Evolutionary conservation across 805 yeast genomes (phyloP).

Genomic region (Suhomyces prunicola): DNA sequence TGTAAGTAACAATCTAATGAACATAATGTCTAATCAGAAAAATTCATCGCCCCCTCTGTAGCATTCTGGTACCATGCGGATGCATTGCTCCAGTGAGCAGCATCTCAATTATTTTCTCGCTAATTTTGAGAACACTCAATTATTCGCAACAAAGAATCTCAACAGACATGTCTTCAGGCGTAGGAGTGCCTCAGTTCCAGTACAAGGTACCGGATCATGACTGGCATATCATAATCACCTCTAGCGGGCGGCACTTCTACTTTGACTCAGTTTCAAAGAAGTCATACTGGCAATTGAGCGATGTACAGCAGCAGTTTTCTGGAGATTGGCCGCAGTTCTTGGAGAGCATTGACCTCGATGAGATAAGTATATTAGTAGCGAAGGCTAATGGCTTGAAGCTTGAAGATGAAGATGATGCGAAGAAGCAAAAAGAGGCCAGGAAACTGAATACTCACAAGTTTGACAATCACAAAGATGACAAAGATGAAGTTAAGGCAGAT

Average conservation of each 20-base stretch:
- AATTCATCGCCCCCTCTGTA: background rate
- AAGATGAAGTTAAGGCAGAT: background rate
- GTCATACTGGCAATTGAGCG: slow-evolving; percentile 36
- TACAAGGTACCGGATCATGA: slow-evolving; percentile 14
- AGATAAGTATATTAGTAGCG: slow-evolving; percentile 27
- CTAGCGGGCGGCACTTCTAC: slow-evolving; percentile 29
- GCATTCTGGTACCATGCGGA: no score
- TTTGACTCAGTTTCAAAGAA: slow-evolving; percentile 16
- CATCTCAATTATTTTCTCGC: background rate
- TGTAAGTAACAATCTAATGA: background rate
- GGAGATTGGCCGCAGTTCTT: slow-evolving; percentile 14
- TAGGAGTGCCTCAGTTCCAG: slow-evolving; percentile 13
- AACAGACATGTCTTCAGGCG: background rate
- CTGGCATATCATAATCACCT: slow-evolving; percentile 32
- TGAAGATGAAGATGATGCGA: background rate
- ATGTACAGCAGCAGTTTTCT: slow-evolving; percentile 11
- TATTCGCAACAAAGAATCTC: background rate
- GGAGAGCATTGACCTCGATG: slow-evolving; percentile 25
- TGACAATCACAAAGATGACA: background rate
- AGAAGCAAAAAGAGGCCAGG: background rate
- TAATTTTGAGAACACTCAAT: background rate
- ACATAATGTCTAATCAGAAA: background rate
- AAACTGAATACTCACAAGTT: background rate
- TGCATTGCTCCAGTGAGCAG: background rate
- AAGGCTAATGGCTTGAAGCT: slow-evolving; percentile 11